Evolutionary conservation across 2,329 filamentous ascomycete species (phyloP).

Genomic region (Apiospora marii): DNA sequence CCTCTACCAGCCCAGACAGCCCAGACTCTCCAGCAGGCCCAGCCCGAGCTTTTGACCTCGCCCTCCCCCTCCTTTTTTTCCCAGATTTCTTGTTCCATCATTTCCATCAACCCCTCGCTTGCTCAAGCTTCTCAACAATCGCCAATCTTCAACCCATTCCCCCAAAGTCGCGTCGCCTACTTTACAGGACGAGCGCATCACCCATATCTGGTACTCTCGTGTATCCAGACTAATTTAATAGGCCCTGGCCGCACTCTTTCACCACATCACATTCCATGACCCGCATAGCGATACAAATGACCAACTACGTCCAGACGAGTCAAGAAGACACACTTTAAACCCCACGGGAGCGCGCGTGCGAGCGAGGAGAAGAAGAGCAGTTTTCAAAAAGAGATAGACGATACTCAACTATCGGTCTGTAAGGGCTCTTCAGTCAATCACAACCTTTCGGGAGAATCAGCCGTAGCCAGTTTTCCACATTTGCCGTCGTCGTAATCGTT

Average conservation of each 20-base stretch:
- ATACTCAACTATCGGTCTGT: conserved; percentile 68
- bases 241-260: conserved; percentile 35
- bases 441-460: conserved; percentile 26
- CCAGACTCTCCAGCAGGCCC: conserved; percentile 15
- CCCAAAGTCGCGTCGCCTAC: conserved; percentile 36
- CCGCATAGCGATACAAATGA: conserved; percentile 61
- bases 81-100: conserved; percentile 37
- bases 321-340: conserved; percentile 74
- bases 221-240: conserved; percentile 24
- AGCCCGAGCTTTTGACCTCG: conserved; percentile 31
- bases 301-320: conserved; percentile 56
- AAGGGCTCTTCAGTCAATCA: conserved; percentile 40
- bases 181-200: conserved; percentile 39
- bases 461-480: conserved; percentile 31
- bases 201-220: conserved; percentile 38
- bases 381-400: conserved; percentile 48
- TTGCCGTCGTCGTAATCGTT: conserved; percentile 25
- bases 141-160: conserved; percentile 36
- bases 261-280: conserved; percentile 61
- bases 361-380: conserved; percentile 57
- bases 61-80: conserved; percentile 42
- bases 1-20: conserved; percentile 15
- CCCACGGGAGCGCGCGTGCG: conserved; percentile 70
- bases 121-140: conserved; percentile 32
- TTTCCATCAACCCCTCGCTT: conserved; percentile 38